Percentiles rank a stretch among this genome's conserved stretches.
Conservation (phyloP, 2,329 filamentous ascomycete genomes). For the Aspergillus eucalypticola region DNA sequence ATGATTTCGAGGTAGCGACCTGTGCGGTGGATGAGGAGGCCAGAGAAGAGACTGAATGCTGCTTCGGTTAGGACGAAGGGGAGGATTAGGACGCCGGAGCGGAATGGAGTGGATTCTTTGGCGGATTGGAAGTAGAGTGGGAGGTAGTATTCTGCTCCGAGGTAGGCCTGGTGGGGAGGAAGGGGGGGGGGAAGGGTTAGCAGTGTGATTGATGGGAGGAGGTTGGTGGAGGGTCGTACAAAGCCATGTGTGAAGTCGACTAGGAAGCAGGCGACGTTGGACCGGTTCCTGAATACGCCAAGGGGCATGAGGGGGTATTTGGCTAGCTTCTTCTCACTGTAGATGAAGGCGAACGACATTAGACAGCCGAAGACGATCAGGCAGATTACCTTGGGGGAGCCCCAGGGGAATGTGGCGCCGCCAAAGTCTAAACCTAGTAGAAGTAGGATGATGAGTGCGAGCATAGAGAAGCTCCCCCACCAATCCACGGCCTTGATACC, state of each 20-base stretch:
- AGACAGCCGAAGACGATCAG: constrained; percentile 54
- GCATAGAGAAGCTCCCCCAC: constrained; percentile 54
- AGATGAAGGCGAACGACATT: constrained; percentile 55
- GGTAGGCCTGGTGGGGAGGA: constrained; percentile 64
- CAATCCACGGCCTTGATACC: constrained; percentile 57
- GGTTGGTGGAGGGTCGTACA: constrained; percentile 18
- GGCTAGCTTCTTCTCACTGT: constrained; percentile 65
- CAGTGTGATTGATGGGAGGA: background rate
- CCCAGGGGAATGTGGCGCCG: constrained; percentile 55
- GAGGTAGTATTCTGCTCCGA: constrained; percentile 68
- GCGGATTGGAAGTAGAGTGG: constrained; percentile 74
- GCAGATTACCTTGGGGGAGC: constrained; percentile 56
- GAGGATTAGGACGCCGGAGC: constrained; percentile 61
- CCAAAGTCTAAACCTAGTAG: constrained; percentile 58
- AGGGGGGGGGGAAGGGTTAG: constrained; percentile 32
- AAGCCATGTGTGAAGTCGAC: constrained; percentile 53
- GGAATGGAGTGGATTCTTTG: constrained; percentile 59
- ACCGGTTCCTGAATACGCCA: constrained; percentile 57
- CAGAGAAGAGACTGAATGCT: constrained; percentile 47
- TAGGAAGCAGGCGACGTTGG: constrained; percentile 59
- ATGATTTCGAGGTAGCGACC: constrained; percentile 52
- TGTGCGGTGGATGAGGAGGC: constrained; percentile 53
- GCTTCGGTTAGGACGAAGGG: constrained; percentile 58
- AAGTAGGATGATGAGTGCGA: constrained; percentile 54
- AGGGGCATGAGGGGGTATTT: constrained; percentile 69